phyloP scores from a whole-genome alignment of 2,329 filamentous ascomycete genomes.

The Ophiostoma ulmi region DNA sequence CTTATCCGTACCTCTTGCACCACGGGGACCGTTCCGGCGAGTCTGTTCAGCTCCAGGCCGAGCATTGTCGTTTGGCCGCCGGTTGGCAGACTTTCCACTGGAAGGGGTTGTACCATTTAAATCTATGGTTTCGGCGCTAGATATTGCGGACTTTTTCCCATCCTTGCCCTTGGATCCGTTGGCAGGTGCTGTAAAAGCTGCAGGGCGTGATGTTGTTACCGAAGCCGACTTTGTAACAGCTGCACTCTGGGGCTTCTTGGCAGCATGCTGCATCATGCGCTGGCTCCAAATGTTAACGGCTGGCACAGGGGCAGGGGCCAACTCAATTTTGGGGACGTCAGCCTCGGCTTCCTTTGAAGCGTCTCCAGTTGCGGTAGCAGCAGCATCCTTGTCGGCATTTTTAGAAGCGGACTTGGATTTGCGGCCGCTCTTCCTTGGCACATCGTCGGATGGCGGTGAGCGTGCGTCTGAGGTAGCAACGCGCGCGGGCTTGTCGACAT shows the following conservation, averaged over 20 bases:
- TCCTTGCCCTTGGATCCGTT: slow-evolving; percentile 23
- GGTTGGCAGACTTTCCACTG: slow-evolving; percentile 36
- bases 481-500: slow-evolving; percentile 32
- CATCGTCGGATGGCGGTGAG: slow-evolving; percentile 43
- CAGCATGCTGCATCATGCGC: slow-evolving; percentile 60
- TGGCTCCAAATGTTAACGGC: slow-evolving; percentile 84
- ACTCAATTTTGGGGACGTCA: slow-evolving; percentile 54
- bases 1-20: slow-evolving; percentile 43
- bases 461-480: background rate
- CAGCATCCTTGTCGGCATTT: slow-evolving; percentile 44
- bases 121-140: slow-evolving; percentile 11
- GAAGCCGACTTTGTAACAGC: background rate
- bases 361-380: slow-evolving; percentile 34
- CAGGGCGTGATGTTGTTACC: slow-evolving; percentile 17
- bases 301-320: slow-evolving; percentile 78
- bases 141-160: slow-evolving; percentile 26
- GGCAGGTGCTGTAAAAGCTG: slow-evolving; percentile 23
- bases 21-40: slow-evolving; percentile 42
- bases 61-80: slow-evolving; percentile 40
- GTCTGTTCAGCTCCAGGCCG: slow-evolving; percentile 38
- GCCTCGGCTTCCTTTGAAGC: slow-evolving; percentile 38
- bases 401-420: slow-evolving; percentile 58
- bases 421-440: slow-evolving; percentile 56
- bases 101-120: slow-evolving; percentile 37
- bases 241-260: slow-evolving; percentile 42